These are phyloP conservation scores for Chalciporus sp. DNA, from an alignment of 1,284 basidiomycete genomes.

Conservation along the genomic window DNA sequence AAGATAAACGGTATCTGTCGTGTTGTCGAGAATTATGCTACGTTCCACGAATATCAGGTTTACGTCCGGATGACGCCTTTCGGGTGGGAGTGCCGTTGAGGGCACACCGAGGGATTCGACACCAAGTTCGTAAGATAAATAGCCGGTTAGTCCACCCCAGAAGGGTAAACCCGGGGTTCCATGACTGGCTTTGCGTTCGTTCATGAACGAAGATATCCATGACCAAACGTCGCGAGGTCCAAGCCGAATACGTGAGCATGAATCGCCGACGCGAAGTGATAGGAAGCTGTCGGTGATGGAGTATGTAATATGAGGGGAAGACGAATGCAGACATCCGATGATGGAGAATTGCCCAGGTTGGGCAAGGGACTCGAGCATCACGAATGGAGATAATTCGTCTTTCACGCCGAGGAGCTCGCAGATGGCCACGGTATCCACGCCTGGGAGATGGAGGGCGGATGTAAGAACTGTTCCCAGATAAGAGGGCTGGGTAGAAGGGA, in stretches of 20 bases:
- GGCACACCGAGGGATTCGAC: slow-evolving; percentile 51
- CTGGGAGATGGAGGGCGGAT: slow-evolving; percentile 43
- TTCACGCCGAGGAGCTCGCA: slow-evolving; percentile 64
- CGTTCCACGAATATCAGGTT: slow-evolving; percentile 76
- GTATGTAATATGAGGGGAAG: slow-evolving; percentile 60
- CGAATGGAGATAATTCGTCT: slow-evolving; percentile 64
- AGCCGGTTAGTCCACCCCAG: slow-evolving; percentile 78
- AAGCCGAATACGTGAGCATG: slow-evolving; percentile 39
- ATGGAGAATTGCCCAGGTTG: slow-evolving; percentile 74
- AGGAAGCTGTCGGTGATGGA: slow-evolving; percentile 53
- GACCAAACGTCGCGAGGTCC: slow-evolving; percentile 61
- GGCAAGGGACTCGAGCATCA: slow-evolving; percentile 72
- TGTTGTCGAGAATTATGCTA: slow-evolving; percentile 67
- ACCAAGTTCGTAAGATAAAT: slow-evolving; percentile 77
- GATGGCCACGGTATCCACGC: slow-evolving; percentile 45
- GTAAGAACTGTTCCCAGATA: slow-evolving; percentile 40
- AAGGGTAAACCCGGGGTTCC: slow-evolving; percentile 63
- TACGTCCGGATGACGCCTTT: slow-evolving; percentile 60
- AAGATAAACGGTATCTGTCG: slow-evolving; percentile 51
- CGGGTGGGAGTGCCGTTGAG: slow-evolving; percentile 25
- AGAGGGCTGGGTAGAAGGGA: slow-evolving; percentile 25
- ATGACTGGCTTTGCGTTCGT: slow-evolving; percentile 42
- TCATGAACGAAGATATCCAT: slow-evolving; percentile 74
- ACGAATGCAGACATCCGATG: slow-evolving; percentile 55
- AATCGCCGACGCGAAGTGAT: slow-evolving; percentile 39